These are phyloP conservation scores for Didymella pinodella DNA, from an alignment of 2,329 filamentous ascomycete genomes.

Conservation along the genomic window DNA sequence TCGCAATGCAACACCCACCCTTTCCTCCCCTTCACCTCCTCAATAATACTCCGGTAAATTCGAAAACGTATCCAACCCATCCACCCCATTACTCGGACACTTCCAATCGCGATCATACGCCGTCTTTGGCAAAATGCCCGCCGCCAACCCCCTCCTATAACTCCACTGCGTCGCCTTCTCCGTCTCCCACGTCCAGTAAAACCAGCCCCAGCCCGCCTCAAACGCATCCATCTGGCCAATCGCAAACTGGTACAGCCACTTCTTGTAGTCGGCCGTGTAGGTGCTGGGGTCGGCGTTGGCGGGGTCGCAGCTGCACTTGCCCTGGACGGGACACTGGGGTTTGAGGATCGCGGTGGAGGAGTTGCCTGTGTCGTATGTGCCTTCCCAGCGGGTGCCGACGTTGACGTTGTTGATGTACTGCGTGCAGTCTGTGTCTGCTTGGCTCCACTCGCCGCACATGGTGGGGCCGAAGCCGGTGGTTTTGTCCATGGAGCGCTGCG, in stretches of 20 bases:
- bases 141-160: constrained; percentile 79
- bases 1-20: not conserved
- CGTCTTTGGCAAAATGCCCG: constrained; percentile 75
- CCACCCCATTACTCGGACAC: constrained; percentile 46
- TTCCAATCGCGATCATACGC: constrained; percentile 54
- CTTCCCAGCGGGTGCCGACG: constrained; percentile 89
- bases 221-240: constrained; percentile 96
- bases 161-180: constrained; percentile 90
- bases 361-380: constrained; percentile 77
- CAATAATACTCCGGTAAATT: constrained; percentile 57
- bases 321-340: constrained; percentile 74
- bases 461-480: constrained; percentile 88
- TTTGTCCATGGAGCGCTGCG: constrained; percentile 73
- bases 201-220: constrained; percentile 95
- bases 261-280: constrained; percentile 80
- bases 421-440: constrained; percentile 96
- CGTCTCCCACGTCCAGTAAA: constrained; percentile 99
- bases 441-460: constrained; percentile 95
- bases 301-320: constrained; percentile 73
- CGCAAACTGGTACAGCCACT: constrained; percentile 87
- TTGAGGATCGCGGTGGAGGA: constrained; percentile 67
- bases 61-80: constrained; percentile 51
- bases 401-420: constrained; percentile 87
- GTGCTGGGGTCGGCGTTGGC: constrained; percentile 76
- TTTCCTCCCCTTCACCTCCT: not conserved